Evolutionary conservation across 1,139 yeast genomes (phyloP), one percentile per base, ranked within the genome.

Genomic region (Debaryomyces sp.): DNA sequence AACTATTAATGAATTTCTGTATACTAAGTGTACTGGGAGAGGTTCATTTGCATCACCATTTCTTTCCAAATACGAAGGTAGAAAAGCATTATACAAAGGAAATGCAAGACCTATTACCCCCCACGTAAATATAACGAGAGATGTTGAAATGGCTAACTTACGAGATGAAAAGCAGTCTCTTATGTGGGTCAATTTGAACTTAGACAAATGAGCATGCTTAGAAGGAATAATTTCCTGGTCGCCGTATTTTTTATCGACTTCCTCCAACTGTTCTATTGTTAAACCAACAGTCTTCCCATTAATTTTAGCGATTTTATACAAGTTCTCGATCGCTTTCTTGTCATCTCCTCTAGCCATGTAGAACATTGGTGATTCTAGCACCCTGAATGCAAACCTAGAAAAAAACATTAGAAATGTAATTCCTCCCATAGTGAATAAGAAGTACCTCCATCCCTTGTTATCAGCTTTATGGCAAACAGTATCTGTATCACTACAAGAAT

Each of bases 371-470:
- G 75, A 69, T 52, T 75, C 79, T 51, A 65, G 68, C 9, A 74
- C 72, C 23, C 67, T 54, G 57, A 75, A 73, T 1, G 60, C 53
- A 52, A 72, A 72, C 45, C 80, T 58, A 6, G 67, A 62, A 21
- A 61, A 48, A 50, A 73, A 74, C 68, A 73, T 67, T 13, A 71
- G 37, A 42, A 75, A 58, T 1, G 78, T 70, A 33, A 74, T 51
- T 0, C 78, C 78, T 1, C 78, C 79, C 66, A 66, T 58, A 23
- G 70, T 71, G 55, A 61, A 74, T 45, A 74, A 58, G 47, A 73
- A 72, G 59, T 74, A 74, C 46, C 79, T 60, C 78, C 78, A 74
- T 15, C 79, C 78, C 58, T 66, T 63, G 55, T 74, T 74, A 49
- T 74, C 73, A n/a, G 44, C 54, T 44, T 71, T 68, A 36, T 52